These are phyloP conservation scores for Mikania micrantha DNA, from an alignment of 129 eudicot genomes.

Conservation along the genomic window DNA sequence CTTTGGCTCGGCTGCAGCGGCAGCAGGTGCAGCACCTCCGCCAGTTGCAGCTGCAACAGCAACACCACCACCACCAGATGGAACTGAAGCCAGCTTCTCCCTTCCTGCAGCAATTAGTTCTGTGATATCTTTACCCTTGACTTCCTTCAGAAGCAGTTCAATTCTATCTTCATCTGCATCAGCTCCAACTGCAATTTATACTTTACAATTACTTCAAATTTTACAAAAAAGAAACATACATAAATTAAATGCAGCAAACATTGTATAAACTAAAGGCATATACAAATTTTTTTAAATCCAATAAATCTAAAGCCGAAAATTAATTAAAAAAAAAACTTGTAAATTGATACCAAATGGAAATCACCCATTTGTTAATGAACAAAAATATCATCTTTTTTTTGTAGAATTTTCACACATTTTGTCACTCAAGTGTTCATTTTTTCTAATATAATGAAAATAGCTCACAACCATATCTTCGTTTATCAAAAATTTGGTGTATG, in stretches of 20 bases:
- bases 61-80: slow-evolving; percentile 66
- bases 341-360: neutral
- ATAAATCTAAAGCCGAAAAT: neutral
- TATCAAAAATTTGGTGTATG: neutral
- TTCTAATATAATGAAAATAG: neutral
- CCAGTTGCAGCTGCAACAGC: slow-evolving; percentile 46
- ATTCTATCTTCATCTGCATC: slow-evolving; percentile 65
- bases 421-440: neutral
- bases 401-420: neutral
- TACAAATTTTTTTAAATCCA: neutral
- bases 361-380: neutral
- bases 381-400: neutral
- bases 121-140: slow-evolving; percentile 54
- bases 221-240: neutral
- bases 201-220: neutral
- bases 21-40: slow-evolving; percentile 44
- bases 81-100: slow-evolving; percentile 70
- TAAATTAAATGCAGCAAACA: neutral
- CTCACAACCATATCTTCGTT: neutral
- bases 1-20: slow-evolving; percentile 60
- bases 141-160: slow-evolving; percentile 47
- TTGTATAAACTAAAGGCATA: neutral
- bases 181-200: slow-evolving; percentile 56
- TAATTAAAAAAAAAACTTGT: neutral
- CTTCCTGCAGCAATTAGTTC: slow-evolving; percentile 75